Evolutionary conservation across 305 asterid genomes (phyloP).

Genomic region (Fraxinus latifolia): DNA sequence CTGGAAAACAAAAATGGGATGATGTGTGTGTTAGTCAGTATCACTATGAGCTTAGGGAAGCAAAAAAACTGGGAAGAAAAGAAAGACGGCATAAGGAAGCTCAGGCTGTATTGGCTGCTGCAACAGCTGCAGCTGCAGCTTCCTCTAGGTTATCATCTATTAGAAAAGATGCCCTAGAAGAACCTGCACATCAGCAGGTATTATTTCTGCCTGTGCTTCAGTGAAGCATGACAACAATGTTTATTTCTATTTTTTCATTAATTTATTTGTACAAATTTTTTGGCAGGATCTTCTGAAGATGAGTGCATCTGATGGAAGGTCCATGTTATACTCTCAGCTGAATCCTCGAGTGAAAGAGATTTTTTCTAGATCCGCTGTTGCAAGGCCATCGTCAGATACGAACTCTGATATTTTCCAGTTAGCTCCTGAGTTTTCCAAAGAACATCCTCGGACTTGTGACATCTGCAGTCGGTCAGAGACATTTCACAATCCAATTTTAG

Average conservation of each 20-base stretch:
- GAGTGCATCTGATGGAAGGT: constrained; percentile 41
- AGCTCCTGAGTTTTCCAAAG: constrained; percentile 55
- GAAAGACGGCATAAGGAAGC: constrained; percentile 96
- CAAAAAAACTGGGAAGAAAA: constrained; percentile 86
- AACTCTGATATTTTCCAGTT: constrained; percentile 43
- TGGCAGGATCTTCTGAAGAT: constrained; percentile 53
- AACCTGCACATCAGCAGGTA: constrained; percentile 63
- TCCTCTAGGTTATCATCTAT: constrained; percentile 77
- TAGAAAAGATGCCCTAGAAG: constrained; percentile 82
- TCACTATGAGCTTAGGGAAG: constrained; percentile 76
- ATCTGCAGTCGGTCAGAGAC: constrained; percentile 86
- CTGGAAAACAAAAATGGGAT: constrained; percentile 78
- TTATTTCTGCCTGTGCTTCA: constrained; percentile 17
- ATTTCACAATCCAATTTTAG: constrained; percentile 66
- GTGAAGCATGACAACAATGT: background rate
- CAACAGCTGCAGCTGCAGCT: constrained; percentile 99
- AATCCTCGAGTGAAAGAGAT: constrained; percentile 69
- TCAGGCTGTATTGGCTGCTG: constrained; percentile 96
- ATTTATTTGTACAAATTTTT: background rate
- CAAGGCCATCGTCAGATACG: constrained; percentile 49
- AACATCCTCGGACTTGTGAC: constrained; percentile 76
- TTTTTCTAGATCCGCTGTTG: constrained; percentile 48
- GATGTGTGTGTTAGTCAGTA: constrained; percentile 74
- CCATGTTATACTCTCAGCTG: constrained; percentile 50
- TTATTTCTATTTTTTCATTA: background rate